phyloP scores from a whole-genome alignment of 129 eudicot species.

The Pulicaria dysenterica region DNA sequence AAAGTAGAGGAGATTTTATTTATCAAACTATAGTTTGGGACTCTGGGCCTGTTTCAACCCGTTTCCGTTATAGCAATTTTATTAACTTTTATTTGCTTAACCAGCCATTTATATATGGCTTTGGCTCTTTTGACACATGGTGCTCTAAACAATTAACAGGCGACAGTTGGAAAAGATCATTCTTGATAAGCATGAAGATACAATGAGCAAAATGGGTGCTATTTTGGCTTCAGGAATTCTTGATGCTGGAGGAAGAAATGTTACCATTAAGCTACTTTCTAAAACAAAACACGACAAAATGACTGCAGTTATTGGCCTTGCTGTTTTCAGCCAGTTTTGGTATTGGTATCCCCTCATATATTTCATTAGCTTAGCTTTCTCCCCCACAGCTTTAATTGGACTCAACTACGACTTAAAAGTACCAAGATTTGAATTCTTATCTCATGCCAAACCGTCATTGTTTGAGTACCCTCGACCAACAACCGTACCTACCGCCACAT shows the following conservation, averaged over 20 bases:
- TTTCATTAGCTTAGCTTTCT: conserved; percentile 83
- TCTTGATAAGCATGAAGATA: conserved; percentile 96
- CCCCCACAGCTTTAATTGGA: conserved; percentile 94
- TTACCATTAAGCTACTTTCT: conserved; percentile 82
- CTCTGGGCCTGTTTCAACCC: neutral
- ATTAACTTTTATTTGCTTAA: neutral
- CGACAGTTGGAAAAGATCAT: conserved; percentile 92
- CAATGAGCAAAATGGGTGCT: conserved; percentile 99
- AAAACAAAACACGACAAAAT: conserved; percentile 88
- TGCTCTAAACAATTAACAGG: conserved; percentile 34
- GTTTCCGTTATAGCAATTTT: neutral
- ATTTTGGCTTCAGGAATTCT: conserved; percentile 95
- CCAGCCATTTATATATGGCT: neutral
- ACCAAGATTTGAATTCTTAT: conserved; percentile 81
- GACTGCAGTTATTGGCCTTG: conserved; percentile 96
- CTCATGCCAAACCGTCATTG: conserved; percentile 90
- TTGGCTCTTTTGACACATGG: conserved; percentile 1
- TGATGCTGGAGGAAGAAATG: conserved; percentile 98
- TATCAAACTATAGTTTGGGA: neutral
- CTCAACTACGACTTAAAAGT: conserved; percentile 89
- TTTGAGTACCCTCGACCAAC: conserved; percentile 97
- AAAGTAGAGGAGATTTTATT: neutral
- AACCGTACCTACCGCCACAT: conserved; percentile 76
- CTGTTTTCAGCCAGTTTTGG: conserved; percentile 98
- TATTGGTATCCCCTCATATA: conserved; percentile 97